Evolutionary conservation across 208 protist genomes (phyloP).

Genomic region (Wallacemonas sp.): DNA sequence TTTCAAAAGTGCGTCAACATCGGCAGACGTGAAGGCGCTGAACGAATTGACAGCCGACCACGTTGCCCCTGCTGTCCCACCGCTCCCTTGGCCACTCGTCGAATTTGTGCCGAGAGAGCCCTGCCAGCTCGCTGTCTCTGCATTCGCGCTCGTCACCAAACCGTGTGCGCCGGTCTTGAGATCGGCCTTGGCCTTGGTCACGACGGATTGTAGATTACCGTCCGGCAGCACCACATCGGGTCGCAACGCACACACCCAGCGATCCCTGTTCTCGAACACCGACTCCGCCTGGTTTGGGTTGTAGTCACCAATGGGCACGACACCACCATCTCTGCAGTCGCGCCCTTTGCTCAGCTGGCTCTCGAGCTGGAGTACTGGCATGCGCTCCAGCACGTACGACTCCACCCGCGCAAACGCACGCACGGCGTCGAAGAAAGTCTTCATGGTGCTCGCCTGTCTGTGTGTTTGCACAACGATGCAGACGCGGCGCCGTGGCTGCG

Average conservation of each 20-base stretch:
- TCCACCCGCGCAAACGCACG: slow-evolving; percentile 35
- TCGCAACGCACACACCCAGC: slow-evolving; percentile 36
- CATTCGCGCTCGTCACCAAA: too few species aligned
- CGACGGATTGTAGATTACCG: slow-evolving; percentile 27
- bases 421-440: slow-evolving; percentile 67
- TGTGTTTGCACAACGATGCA: slow-evolving; percentile 85
- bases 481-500: slow-evolving; percentile 20
- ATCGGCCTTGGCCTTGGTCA: neutral
- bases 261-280: slow-evolving; percentile 18
- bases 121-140: slow-evolving; percentile 4
- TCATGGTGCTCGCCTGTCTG: slow-evolving; percentile 76
- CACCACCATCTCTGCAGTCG: slow-evolving; percentile 29
- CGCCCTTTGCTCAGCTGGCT: slow-evolving; percentile 25
- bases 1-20: slow-evolving; percentile 35
- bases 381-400: slow-evolving; percentile 42
- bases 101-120: neutral
- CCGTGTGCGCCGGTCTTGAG: neutral
- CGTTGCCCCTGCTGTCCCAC: neutral
- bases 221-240: slow-evolving; percentile 43
- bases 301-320: slow-evolving; percentile 33
- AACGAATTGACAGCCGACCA: slow-evolving; percentile 11
- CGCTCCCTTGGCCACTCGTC: neutral
- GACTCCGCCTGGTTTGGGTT: slow-evolving; percentile 1
- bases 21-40: slow-evolving; percentile 17
- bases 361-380: slow-evolving; percentile 21